Conservation (phyloP, 2,329 filamentous ascomycete species). For the Fusarium sp. region DNA sequence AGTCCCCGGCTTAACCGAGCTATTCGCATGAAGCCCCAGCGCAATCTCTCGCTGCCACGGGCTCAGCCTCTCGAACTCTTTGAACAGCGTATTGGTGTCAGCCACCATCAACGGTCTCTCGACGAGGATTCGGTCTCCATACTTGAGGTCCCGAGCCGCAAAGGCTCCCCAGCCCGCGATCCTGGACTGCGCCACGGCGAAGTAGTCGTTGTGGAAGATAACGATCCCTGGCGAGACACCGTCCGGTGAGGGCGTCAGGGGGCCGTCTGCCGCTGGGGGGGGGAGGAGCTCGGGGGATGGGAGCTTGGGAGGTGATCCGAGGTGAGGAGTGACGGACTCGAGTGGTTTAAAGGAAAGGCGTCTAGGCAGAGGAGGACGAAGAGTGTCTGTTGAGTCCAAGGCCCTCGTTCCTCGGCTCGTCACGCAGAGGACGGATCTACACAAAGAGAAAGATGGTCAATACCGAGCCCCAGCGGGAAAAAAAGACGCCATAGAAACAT, state of each 20-base stretch:
- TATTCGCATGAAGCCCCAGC: slow-evolving; percentile 50
- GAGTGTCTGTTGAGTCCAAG: slow-evolving; percentile 7
- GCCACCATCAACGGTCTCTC: slow-evolving; percentile 56
- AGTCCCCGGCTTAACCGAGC: slow-evolving; percentile 41
- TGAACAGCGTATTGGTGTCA: slow-evolving; percentile 41
- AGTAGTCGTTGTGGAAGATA: slow-evolving; percentile 51
- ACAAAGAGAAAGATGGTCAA: not conserved
- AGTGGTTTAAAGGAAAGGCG: slow-evolving; percentile 20
- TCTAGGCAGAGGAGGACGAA: slow-evolving; percentile 17
- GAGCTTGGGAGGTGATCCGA: not conserved
- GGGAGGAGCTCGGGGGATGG: not conserved
- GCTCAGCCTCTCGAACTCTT: slow-evolving; percentile 50
- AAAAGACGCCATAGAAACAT: not conserved
- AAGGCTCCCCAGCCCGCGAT: slow-evolving; percentile 59
- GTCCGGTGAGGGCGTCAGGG: slow-evolving; percentile 1
- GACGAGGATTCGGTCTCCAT: slow-evolving; percentile 53
- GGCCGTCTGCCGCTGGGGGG: not conserved
- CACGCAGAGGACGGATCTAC: slow-evolving; percentile 28
- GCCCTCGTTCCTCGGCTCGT: slow-evolving; percentile 22
- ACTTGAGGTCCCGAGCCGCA: slow-evolving; percentile 50
- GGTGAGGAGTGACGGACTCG: slow-evolving; percentile 2
- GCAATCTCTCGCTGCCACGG: slow-evolving; percentile 46
- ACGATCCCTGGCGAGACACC: not conserved
- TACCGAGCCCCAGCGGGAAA: not conserved
- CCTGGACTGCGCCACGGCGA: slow-evolving; percentile 52